These are phyloP conservation scores for Leccinum pellstonianum DNA, from an alignment of 768 basidiomycete species.

Conservation along the genomic window DNA sequence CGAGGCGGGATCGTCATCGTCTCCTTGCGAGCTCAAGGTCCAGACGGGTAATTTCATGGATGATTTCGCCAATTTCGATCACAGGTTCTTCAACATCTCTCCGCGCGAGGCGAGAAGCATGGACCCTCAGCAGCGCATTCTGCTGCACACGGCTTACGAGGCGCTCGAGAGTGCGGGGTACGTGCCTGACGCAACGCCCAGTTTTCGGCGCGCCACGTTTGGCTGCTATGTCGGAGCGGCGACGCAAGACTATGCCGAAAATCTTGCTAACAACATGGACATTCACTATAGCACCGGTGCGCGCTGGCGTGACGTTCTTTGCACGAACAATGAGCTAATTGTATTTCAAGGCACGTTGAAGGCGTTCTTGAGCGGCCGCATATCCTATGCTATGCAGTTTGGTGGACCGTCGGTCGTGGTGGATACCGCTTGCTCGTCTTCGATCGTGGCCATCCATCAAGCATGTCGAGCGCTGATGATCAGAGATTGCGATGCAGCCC, in stretches of 20 bases:
- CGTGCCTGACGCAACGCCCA: slow-evolving; percentile 54
- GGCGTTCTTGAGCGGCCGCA: slow-evolving; percentile 68
- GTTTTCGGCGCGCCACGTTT: slow-evolving; percentile 52
- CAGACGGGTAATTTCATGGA: slow-evolving; percentile 64
- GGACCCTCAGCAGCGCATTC: slow-evolving; percentile 74
- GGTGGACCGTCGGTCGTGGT: slow-evolving; percentile 70
- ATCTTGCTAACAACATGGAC: slow-evolving; percentile 59
- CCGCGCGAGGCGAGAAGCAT: slow-evolving; percentile 73
- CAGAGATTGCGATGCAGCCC: slow-evolving; percentile 62
- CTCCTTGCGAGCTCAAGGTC: slow-evolving; percentile 46
- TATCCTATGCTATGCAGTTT: slow-evolving; percentile 67
- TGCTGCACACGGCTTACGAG: slow-evolving; percentile 64
- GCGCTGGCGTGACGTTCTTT: slow-evolving; percentile 9
- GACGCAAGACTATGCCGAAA: slow-evolving; percentile 68
- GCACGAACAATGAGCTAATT: not conserved
- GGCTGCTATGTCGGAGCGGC: slow-evolving; percentile 70
- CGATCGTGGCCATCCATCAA: slow-evolving; percentile 64
- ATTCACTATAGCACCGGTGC: slow-evolving; percentile 70
- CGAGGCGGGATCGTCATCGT: slow-evolving; percentile 20
- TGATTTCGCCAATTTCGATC: slow-evolving; percentile 59
- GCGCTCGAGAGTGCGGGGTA: slow-evolving; percentile 73
- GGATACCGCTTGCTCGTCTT: slow-evolving; percentile 77
- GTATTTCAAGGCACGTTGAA: slow-evolving; percentile 50
- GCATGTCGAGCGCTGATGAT: slow-evolving; percentile 63
- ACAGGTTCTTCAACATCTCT: slow-evolving; percentile 69